Conservation (phyloP, 2,329 filamentous ascomycete genomes). For the Chaetothyriales sp. region DNA sequence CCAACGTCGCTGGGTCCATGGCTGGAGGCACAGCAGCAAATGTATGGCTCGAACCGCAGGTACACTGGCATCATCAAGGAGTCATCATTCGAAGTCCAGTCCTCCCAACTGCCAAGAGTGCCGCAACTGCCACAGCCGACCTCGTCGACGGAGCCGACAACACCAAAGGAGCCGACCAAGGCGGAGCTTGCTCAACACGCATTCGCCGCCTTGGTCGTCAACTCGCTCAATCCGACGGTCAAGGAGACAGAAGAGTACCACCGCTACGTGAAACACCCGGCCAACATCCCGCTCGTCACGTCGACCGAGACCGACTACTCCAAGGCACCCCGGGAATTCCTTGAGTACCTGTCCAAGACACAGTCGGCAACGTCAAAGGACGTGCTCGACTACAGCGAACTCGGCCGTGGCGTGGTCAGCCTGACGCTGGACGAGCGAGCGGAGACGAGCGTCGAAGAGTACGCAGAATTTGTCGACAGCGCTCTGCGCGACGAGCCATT, state of each 20-base stretch:
- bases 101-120: slow-evolving; percentile 12
- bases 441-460: slow-evolving; percentile 58
- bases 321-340: slow-evolving; percentile 46
- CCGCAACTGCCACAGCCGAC: slow-evolving; percentile 14
- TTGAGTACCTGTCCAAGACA: slow-evolving; percentile 55
- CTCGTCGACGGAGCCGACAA: slow-evolving; percentile 31
- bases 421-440: slow-evolving; percentile 34
- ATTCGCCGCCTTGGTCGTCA: slow-evolving; percentile 61
- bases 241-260: slow-evolving; percentile 72
- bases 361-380: slow-evolving; percentile 25
- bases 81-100: slow-evolving; percentile 21
- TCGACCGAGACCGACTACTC: slow-evolving; percentile 25
- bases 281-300: slow-evolving; percentile 61
- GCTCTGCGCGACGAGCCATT: slow-evolving; percentile 64
- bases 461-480: slow-evolving; percentile 56
- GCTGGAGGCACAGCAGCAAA: slow-evolving; percentile 24
- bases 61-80: slow-evolving; percentile 46
- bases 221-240: slow-evolving; percentile 75
- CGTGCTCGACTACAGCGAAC: slow-evolving; percentile 7
- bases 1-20: slow-evolving; percentile 21
- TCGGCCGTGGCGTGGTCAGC: slow-evolving; percentile 31
- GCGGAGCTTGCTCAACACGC: slow-evolving; percentile 66
- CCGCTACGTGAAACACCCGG: slow-evolving; percentile 76
- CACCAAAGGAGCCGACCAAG: slow-evolving; percentile 47
- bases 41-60: slow-evolving; percentile 20